Evolutionary conservation across 108 stramenopile species (phyloP).

Genomic region (Cyclotella baltica): DNA sequence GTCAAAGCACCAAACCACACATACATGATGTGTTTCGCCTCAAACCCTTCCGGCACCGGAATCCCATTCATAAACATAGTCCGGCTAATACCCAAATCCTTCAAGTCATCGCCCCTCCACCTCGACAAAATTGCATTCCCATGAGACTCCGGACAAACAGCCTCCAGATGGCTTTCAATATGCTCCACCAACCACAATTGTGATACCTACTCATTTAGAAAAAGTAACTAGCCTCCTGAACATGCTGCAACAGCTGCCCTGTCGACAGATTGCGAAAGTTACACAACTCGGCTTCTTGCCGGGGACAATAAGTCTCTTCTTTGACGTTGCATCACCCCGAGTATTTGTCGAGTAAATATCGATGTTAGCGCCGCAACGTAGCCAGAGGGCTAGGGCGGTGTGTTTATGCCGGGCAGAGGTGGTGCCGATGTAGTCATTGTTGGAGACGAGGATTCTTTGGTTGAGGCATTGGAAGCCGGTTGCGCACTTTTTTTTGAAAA

Average conservation of each 20-base stretch:
- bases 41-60: conserved; percentile 93
- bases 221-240: conserved; percentile 97
- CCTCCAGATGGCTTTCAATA: conserved; percentile 88
- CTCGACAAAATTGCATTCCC: conserved; percentile 84
- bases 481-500: conserved; percentile 63
- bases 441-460: conserved; percentile 88
- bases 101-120: conserved; percentile 80
- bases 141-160: conserved; percentile 93
- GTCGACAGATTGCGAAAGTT: conserved; percentile 90
- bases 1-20: conserved; percentile 99
- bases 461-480: conserved; percentile 97
- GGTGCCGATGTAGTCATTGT: conserved; percentile 97
- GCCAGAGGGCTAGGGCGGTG: conserved; percentile 90
- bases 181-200: conserved; percentile 81
- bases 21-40: conserved; percentile 96
- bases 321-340: conserved; percentile 98
- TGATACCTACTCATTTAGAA: conserved; percentile 97
- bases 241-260: conserved; percentile 92
- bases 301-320: conserved; percentile 97
- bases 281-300: conserved; percentile 88
- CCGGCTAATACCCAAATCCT: conserved; percentile 94
- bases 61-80: conserved; percentile 98
- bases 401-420: conserved; percentile 92
- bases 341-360: conserved; percentile 94
- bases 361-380: conserved; percentile 75